Evolutionary conservation across 345 rosid species (phyloP).

Genomic region (Pistacia integerrima): DNA sequence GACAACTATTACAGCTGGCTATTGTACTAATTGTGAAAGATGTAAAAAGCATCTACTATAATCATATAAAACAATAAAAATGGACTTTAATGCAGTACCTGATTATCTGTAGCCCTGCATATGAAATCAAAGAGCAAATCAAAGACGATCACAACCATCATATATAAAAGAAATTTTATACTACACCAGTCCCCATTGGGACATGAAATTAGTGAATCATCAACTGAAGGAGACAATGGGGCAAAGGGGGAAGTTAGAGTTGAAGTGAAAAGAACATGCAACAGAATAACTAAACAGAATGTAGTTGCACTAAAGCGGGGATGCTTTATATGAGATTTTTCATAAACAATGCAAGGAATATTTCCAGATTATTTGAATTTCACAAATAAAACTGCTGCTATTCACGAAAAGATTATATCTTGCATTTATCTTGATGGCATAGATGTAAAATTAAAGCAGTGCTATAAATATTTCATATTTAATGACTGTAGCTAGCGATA

Average conservation of each 20-base stretch:
- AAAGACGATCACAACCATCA: slow-evolving; percentile 16
- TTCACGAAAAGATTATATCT: neutral
- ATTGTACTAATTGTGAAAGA: neutral
- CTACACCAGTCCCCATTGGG: neutral
- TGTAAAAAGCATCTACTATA: neutral
- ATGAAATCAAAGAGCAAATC: slow-evolving; percentile 20
- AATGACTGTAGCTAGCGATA: neutral
- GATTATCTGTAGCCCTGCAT: slow-evolving; percentile 93
- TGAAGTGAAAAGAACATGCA: neutral
- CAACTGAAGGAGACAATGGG: neutral
- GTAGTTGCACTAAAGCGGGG: neutral
- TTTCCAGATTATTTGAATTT: slow-evolving; percentile 1
- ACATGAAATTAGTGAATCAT: slow-evolving; percentile 6
- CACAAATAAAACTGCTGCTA: neutral
- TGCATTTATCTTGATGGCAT: too few species aligned
- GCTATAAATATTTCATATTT: neutral
- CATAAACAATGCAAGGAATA: neutral
- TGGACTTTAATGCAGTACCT: slow-evolving; percentile 42
- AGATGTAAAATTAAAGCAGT: neutral
- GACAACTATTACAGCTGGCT: neutral
- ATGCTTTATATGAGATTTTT: neutral
- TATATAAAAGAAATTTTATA: neutral
- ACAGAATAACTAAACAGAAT: neutral
- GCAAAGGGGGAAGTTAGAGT: neutral
- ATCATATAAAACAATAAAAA: neutral